Conservation (phyloP, 176 grass and related monocot genomes). For the Tillandsia fasciculata region DNA sequence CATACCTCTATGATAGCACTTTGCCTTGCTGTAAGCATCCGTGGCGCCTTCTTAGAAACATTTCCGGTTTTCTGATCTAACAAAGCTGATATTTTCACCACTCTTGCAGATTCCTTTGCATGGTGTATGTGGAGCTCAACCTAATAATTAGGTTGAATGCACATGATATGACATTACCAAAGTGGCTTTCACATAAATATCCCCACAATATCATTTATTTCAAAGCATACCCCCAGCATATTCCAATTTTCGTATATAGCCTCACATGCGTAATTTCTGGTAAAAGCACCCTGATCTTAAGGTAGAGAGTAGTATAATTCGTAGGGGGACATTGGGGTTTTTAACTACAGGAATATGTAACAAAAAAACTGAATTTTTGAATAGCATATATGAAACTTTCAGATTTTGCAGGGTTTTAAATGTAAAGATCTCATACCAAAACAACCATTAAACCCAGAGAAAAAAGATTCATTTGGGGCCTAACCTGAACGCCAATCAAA, state of each 20-base stretch:
- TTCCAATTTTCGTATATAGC: too few relatives aligned
- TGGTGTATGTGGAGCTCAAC: constrained; percentile 76
- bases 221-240: too few relatives aligned
- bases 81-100: constrained; percentile 47
- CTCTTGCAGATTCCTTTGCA: constrained; percentile 43
- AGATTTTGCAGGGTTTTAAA: too few relatives aligned
- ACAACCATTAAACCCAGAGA: background rate
- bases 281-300: too few relatives aligned
- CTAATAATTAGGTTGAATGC: constrained; percentile 24
- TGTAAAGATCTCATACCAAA: too few relatives aligned
- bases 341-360: too few relatives aligned
- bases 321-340: too few relatives aligned
- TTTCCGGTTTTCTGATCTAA: constrained; percentile 74
- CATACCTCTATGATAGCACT: constrained; percentile 50
- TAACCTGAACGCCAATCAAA: constrained; percentile 59
- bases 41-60: constrained; percentile 34
- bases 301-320: too few relatives aligned
- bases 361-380: too few relatives aligned
- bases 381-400: too few relatives aligned
- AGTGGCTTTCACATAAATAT: background rate
- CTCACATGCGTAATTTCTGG: too few relatives aligned
- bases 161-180: background rate
- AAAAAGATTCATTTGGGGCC: background rate
- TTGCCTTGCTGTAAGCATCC: constrained; percentile 53
- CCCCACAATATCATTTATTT: too few relatives aligned